These are phyloP conservation scores for Linderina pennispora DNA, from an alignment of 192 early-diverging fungal genomes.

Conservation along the genomic window DNA sequence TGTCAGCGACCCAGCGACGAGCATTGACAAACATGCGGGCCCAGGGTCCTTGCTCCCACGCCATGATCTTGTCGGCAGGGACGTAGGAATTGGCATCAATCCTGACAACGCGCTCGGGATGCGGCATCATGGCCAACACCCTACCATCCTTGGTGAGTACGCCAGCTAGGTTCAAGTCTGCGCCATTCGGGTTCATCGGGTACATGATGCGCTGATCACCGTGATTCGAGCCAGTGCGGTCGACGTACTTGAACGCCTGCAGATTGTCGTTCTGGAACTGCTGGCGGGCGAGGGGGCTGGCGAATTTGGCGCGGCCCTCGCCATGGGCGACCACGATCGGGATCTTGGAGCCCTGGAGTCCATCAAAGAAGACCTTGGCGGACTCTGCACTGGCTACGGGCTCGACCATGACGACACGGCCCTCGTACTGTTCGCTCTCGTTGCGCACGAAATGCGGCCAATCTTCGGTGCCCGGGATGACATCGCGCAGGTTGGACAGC, in stretches of 20 bases:
- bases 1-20: conserved; percentile 68
- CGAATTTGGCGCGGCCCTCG: conserved; percentile 89
- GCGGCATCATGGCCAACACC: conserved; percentile 95
- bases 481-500: conserved; percentile 73
- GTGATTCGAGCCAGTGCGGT: conserved; percentile 55
- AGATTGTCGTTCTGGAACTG: conserved; percentile 47
- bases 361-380: conserved; percentile 74
- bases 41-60: conserved; percentile 71
- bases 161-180: conserved; percentile 79
- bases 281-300: conserved; percentile 29
- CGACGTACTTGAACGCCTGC: conserved; percentile 72
- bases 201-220: conserved; percentile 73
- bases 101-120: conserved; percentile 90
- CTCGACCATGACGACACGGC: conserved; percentile 71
- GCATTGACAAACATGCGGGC: conserved; percentile 91
- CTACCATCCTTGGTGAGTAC: conserved; percentile 80
- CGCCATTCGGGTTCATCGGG: conserved; percentile 97
- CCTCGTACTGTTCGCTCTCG: conserved; percentile 93
- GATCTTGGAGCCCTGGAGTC: conserved; percentile 84
- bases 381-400: conserved; percentile 6
- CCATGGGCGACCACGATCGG: conserved; percentile 97
- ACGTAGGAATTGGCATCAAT: conserved; percentile 88
- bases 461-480: conserved; percentile 74
- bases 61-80: conserved; percentile 30
- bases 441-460: conserved; percentile 96